These are phyloP conservation scores for Juglanconis oblonga DNA, from an alignment of 2,329 filamentous ascomycete genomes.

Conservation along the genomic window DNA sequence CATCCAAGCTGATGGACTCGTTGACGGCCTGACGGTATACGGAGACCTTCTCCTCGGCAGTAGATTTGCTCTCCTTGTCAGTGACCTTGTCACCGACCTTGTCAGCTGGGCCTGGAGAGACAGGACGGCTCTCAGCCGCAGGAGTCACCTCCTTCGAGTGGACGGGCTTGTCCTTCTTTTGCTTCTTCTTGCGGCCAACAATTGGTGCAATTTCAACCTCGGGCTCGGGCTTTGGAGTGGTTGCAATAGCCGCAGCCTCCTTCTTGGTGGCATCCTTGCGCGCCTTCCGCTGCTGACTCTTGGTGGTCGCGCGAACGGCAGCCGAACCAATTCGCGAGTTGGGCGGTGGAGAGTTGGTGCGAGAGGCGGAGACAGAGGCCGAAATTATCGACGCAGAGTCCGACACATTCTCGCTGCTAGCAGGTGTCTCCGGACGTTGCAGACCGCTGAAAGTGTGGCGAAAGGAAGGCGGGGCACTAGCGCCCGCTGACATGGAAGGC, in stretches of 20 bases:
- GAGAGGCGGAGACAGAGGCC: constrained; percentile 63
- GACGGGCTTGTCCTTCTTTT: constrained; percentile 68
- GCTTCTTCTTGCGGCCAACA: constrained; percentile 78
- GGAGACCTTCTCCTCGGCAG: constrained; percentile 14
- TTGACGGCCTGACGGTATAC: constrained; percentile 19
- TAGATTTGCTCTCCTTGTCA: constrained; percentile 12
- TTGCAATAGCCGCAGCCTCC: constrained; percentile 54
- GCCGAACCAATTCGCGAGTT: constrained; percentile 62
- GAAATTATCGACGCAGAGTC: constrained; percentile 75
- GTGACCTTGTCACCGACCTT: constrained; percentile 18
- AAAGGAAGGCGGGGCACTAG: constrained; percentile 40
- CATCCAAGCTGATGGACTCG: constrained; percentile 18
- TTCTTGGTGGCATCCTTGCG: constrained; percentile 66
- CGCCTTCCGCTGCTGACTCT: constrained; percentile 76
- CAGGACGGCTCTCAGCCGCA: constrained; percentile 11
- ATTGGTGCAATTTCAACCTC: constrained; percentile 66
- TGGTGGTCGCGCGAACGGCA: constrained; percentile 67
- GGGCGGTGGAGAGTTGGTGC: constrained; percentile 69
- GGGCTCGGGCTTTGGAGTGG: constrained; percentile 45
- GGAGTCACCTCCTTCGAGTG: constrained; percentile 18
- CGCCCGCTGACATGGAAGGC: constrained; percentile 24
- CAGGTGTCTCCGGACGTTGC: constrained; percentile 67
- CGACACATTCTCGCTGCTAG: constrained; percentile 66
- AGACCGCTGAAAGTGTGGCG: constrained; percentile 37
- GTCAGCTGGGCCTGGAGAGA: constrained; percentile 7